Evolutionary conservation across 441 rosid species (phyloP), one percentile per base, ranked within the genome.

Genomic region (Monsonia emarginata): DNA sequence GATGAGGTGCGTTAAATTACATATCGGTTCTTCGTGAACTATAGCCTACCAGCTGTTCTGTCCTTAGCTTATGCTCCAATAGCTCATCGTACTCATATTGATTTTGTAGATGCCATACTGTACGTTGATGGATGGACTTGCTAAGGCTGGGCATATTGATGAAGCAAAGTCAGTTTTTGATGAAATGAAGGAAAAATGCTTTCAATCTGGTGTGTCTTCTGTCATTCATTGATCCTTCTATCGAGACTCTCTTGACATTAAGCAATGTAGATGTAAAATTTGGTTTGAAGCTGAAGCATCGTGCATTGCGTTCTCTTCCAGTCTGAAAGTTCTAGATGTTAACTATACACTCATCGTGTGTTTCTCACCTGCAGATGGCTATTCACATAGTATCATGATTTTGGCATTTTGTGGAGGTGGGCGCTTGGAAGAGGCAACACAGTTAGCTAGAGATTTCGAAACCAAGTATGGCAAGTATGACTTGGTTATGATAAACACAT

Each of bases 331-430:
- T n/a, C n/a, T n/a, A n/a, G n/a, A n/a, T n/a, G n/a, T n/a, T n/a
- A n/a, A n/a, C n/a, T n/a, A n/a, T n/a, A n/a, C n/a, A n/a, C n/a
- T n/a, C n/a, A n/a, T n/a, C n/a, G n/a, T n/a, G 6, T 31, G 34
- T 3, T 69, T 73, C 22, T 56, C 36, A 56, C 68, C 44, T 71
- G 74, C 88, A 90, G 97, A 84, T 85, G 97, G 96, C 69, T 93
- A 87, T 81, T 79, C 96, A 21, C 83, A 87, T 76, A 86, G 98
- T 69, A 90, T 90, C 74, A 90, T 90, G 97, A 90, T 93, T 67
- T 79, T 95, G 54, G 87, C 97, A 69, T 78, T 86, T 72, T 90
- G 91, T 69, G 83, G 92, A 72, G 74, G 66, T 66, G 84, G 81
- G 59, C 88, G 69, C 74, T 77, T 90, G 48, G 85, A 83, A 80